phyloP scores from a whole-genome alignment of 192 early-diverging fungal genomes.

The Podila clonocystis region DNA sequence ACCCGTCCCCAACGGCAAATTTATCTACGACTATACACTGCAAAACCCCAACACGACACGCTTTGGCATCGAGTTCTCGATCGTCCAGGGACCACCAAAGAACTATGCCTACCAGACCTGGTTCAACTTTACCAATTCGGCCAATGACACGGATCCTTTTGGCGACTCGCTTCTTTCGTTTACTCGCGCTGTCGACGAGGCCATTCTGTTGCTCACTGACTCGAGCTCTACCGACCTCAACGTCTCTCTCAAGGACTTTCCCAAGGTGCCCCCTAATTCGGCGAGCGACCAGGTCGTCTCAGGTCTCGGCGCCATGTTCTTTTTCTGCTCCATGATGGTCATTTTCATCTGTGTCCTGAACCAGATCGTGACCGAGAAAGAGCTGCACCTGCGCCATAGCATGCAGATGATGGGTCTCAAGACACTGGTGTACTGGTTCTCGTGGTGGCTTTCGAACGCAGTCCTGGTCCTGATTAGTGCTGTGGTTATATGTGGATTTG shows the following conservation, averaged over 20 bases:
- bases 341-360: conserved; percentile 69
- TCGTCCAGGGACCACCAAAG: conserved; percentile 44
- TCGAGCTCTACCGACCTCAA: conserved; percentile 42
- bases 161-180: conserved; percentile 67
- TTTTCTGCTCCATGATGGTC: conserved; percentile 66
- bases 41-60: conserved; percentile 72
- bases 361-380: conserved; percentile 80
- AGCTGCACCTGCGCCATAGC: conserved; percentile 71
- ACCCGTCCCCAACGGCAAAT: conserved; percentile 60
- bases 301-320: conserved; percentile 62
- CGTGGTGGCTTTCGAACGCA: conserved; percentile 67
- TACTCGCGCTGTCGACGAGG: conserved; percentile 75
- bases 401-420: conserved; percentile 88
- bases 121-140: conserved; percentile 70
- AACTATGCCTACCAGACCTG: conserved; percentile 81
- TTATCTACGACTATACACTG: conserved; percentile 78
- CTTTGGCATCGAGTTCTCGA: conserved; percentile 66
- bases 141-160: conserved; percentile 72
- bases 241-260: conserved; percentile 76
- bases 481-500: conserved; percentile 66
- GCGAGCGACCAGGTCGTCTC: conserved; percentile 71
- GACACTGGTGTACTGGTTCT: conserved; percentile 72
- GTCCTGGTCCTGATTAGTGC: conserved; percentile 66
- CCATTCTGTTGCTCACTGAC: conserved; percentile 54
- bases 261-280: conserved; percentile 61